A percentile compares a stretch with the other conserved stretches of the same genome.
Evolutionary conservation across 1,284 basidiomycete genomes (phyloP).

Genomic region (Cyathus pygmaeus): DNA sequence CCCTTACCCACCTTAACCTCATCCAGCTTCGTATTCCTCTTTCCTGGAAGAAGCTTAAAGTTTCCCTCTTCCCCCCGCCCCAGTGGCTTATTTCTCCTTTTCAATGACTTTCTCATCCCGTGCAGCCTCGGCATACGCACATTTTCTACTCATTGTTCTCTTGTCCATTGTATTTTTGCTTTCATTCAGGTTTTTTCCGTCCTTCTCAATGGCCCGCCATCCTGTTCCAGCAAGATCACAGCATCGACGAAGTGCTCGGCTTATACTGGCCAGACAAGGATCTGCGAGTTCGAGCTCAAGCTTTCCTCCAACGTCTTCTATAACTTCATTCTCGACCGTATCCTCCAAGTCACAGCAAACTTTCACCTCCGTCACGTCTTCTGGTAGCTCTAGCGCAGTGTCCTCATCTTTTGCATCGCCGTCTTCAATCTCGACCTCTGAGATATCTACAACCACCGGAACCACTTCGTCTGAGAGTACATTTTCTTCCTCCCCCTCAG

Average conservation of each 20-base stretch:
- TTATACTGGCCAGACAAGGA: not conserved
- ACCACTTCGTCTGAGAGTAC: slow-evolving; percentile 7
- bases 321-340: not conserved
- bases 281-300: slow-evolving; percentile 1
- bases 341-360: slow-evolving; percentile 4
- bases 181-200: too few species aligned
- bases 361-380: slow-evolving; percentile 9
- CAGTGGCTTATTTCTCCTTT: too few species aligned
- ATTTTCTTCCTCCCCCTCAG: not conserved
- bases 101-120: too few species aligned
- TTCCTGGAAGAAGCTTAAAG: too few species aligned
- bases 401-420: slow-evolving; percentile 7
- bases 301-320: slow-evolving; percentile 1
- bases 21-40: too few species aligned
- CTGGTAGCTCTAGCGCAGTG: slow-evolving; percentile 4
- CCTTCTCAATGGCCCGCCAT: too few species aligned
- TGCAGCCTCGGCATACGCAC: too few species aligned
- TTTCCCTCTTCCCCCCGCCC: too few species aligned
- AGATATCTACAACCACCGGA: slow-evolving; percentile 4
- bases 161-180: too few species aligned
- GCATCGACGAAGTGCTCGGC: slow-evolving; percentile 4
- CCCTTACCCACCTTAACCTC: too few species aligned
- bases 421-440: slow-evolving; percentile 2
- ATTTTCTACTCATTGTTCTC: too few species aligned
- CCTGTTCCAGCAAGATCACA: not conserved